phyloP scores from a whole-genome alignment of 164 flowering plant species.

The Magnolia sinica region DNA sequence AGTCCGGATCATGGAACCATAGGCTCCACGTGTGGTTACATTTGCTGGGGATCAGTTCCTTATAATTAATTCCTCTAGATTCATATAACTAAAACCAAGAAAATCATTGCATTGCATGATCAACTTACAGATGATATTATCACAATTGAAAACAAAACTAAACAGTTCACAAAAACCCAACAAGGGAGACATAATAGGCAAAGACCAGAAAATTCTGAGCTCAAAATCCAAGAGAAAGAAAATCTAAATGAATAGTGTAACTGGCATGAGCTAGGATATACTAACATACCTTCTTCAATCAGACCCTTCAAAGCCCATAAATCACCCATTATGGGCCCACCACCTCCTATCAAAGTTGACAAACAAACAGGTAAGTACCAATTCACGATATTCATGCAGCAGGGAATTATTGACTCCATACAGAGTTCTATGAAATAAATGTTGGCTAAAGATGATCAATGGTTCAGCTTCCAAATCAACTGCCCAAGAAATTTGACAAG shows the following conservation, averaged over 20 bases:
- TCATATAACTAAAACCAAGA: too few species aligned
- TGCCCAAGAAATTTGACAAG: neutral
- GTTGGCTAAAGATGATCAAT: neutral
- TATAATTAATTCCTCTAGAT: too few species aligned
- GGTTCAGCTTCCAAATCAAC: neutral
- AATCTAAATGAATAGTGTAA: neutral
- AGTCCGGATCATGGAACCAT: too few species aligned
- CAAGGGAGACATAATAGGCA: too few species aligned
- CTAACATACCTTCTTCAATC: constrained; percentile 69
- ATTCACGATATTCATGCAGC: neutral
- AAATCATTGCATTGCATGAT: too few species aligned
- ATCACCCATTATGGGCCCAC: constrained; percentile 98
- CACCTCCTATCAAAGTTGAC: constrained; percentile 61
- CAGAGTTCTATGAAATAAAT: neutral
- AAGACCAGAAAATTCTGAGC: neutral
- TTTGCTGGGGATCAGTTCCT: too few species aligned
- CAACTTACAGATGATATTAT: too few species aligned
- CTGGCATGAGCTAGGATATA: neutral
- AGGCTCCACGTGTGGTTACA: too few species aligned
- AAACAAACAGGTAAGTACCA: neutral
- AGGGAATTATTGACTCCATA: neutral
- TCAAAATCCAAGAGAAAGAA: too few species aligned
- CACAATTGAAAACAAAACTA: too few species aligned
- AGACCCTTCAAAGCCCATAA: constrained; percentile 98
- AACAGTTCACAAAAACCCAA: too few species aligned